Evolutionary conservation across 148 eudicot genomes (phyloP).

Genomic region (Vaccinium vitisidaea): DNA sequence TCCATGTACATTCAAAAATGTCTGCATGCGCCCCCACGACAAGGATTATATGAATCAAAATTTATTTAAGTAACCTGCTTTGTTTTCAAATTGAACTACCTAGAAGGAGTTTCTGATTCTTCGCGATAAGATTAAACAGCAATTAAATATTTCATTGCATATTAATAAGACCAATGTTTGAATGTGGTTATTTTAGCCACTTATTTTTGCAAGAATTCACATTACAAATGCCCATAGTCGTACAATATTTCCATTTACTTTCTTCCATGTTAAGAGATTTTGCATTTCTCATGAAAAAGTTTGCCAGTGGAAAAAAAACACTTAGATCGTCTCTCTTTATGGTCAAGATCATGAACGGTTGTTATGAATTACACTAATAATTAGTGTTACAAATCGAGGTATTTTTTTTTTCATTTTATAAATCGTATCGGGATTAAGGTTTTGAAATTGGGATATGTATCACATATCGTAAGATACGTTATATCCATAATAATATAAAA

Average conservation of each 20-base stretch:
- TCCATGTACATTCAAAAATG: background rate
- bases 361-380: too few species aligned
- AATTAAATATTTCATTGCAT: background rate
- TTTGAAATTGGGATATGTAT: too few species aligned
- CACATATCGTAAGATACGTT: too few species aligned
- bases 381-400: too few species aligned
- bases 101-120: background rate
- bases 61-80: background rate
- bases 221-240: background rate
- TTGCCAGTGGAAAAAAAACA: too few species aligned
- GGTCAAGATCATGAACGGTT: too few species aligned
- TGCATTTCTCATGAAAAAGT: background rate
- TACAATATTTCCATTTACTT: background rate
- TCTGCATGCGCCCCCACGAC: background rate
- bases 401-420: too few species aligned
- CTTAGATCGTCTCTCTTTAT: too few species aligned
- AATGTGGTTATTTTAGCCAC: background rate
- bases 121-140: background rate
- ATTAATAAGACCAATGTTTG: background rate
- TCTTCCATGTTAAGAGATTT: background rate
- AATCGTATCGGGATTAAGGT: too few species aligned
- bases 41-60: background rate
- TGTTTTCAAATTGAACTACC: background rate
- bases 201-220: background rate
- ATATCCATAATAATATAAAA: too few species aligned